Conservation (phyloP, 2,329 filamentous ascomycete genomes). For the Rhinocladiella mackenziei region DNA sequence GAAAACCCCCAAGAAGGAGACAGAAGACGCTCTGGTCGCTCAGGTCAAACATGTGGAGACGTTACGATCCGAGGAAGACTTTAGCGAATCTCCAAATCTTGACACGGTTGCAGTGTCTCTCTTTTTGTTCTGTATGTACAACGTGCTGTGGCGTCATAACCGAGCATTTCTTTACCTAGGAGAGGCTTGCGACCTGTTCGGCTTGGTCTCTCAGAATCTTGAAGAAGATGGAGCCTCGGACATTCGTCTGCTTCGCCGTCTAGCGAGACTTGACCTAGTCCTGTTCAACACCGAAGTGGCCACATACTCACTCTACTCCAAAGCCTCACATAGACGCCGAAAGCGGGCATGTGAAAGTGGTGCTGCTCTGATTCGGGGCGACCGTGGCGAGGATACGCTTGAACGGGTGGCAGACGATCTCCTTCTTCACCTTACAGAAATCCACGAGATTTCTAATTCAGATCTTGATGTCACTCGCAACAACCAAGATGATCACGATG, state of each 20-base stretch:
- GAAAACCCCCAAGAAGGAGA: too few species aligned
- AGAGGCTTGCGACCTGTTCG: background rate
- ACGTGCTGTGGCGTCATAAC: background rate
- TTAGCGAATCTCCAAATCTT: background rate
- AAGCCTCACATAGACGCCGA: too few species aligned
- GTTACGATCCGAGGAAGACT: background rate
- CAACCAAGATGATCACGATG: too few species aligned
- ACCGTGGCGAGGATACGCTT: too few species aligned
- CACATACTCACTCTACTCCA: background rate
- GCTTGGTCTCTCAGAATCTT: background rate
- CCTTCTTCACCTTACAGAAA: too few species aligned
- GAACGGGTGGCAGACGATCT: too few species aligned
- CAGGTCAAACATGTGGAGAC: conserved; percentile 11
- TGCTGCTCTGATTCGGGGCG: too few species aligned
- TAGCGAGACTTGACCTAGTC: background rate
- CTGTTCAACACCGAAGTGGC: background rate
- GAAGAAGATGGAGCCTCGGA: background rate
- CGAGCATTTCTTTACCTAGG: background rate
- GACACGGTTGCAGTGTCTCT: background rate
- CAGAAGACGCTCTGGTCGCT: too few species aligned
- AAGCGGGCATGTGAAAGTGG: too few species aligned
- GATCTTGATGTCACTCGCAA: too few species aligned
- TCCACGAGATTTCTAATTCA: too few species aligned
- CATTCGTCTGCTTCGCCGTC: background rate
- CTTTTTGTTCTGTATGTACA: background rate